Evolutionary conservation across 257 asterid species (phyloP).

Genomic region (Solanum lycopersicoides): DNA sequence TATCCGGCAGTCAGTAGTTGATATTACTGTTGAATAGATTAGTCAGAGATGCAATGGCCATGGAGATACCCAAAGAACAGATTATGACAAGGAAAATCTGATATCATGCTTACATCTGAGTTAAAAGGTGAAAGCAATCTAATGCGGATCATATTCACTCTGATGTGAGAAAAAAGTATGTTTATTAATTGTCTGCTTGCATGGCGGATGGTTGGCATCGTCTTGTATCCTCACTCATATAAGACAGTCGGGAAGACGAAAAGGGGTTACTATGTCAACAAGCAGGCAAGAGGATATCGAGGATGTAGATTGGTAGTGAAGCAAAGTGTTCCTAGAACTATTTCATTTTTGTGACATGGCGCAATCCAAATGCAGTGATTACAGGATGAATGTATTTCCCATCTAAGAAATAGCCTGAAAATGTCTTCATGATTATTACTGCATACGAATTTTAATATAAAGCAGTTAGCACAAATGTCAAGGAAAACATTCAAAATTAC

Average conservation of each 20-base stretch:
- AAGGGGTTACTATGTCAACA: not conserved
- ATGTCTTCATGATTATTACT: not conserved
- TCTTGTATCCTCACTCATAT: not conserved
- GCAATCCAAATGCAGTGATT: not conserved
- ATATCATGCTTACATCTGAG: not conserved
- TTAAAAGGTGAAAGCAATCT: not conserved
- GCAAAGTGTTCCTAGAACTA: not conserved
- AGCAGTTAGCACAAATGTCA: not conserved
- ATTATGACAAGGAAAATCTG: not conserved
- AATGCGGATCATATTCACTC: not conserved
- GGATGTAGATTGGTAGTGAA: not conserved
- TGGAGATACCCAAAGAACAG: not conserved
- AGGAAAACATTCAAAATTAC: not conserved
- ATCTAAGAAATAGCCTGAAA: not conserved
- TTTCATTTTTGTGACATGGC: not conserved
- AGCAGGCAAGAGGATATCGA: not conserved
- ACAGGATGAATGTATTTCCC: not conserved
- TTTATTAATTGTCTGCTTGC: not conserved
- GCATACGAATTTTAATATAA: not conserved
- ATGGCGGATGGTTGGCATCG: not conserved
- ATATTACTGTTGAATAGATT: not conserved
- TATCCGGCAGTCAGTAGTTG: not conserved
- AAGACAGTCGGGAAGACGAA: not conserved
- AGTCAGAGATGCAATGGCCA: not conserved
- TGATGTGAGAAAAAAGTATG: not conserved